Evolutionary conservation across 495 filamentous ascomycete genomes (phyloP).

Genomic region (Sordaria brevicollis): DNA sequence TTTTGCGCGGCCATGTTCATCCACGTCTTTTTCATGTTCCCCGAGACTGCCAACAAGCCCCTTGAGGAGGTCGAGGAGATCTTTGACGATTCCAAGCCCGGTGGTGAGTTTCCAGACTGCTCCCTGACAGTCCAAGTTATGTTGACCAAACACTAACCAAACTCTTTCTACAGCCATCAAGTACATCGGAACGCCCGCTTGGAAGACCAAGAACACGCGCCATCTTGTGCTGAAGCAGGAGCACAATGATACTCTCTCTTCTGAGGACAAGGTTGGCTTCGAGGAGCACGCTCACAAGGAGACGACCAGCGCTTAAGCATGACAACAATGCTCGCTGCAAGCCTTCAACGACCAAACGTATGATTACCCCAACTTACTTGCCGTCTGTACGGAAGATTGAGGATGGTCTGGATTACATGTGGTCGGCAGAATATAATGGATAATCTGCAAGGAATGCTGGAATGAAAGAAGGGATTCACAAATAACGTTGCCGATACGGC

Average conservation of each 20-base stretch:
- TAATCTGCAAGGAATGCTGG: not conserved
- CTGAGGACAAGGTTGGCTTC: constrained; percentile 21
- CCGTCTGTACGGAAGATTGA: not conserved
- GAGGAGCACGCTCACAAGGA: constrained; percentile 5
- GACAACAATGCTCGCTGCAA: not conserved
- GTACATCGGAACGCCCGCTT: constrained; percentile 56
- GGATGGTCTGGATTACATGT: not conserved
- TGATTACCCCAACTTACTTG: not conserved
- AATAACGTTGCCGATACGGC: not conserved
- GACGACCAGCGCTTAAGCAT: not conserved
- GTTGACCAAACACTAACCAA: not conserved
- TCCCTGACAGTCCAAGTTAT: not conserved
- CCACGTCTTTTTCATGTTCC: constrained; percentile 75
- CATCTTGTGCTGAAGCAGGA: constrained; percentile 19
- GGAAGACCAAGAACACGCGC: constrained; percentile 48
- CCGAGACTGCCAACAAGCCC: constrained; percentile 73
- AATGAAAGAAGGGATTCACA: not conserved
- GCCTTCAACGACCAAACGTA: not conserved
- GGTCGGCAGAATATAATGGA: not conserved
- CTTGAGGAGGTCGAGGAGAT: constrained; percentile 65
- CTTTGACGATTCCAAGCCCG: constrained; percentile 42
- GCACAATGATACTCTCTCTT: constrained; percentile 18
- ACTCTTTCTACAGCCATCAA: constrained; percentile 37
- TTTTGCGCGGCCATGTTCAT: constrained; percentile 64
- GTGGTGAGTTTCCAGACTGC: constrained; percentile 6